Conservation (phyloP, 768 basidiomycete genomes). For the Steccherinum ochraceum region DNA sequence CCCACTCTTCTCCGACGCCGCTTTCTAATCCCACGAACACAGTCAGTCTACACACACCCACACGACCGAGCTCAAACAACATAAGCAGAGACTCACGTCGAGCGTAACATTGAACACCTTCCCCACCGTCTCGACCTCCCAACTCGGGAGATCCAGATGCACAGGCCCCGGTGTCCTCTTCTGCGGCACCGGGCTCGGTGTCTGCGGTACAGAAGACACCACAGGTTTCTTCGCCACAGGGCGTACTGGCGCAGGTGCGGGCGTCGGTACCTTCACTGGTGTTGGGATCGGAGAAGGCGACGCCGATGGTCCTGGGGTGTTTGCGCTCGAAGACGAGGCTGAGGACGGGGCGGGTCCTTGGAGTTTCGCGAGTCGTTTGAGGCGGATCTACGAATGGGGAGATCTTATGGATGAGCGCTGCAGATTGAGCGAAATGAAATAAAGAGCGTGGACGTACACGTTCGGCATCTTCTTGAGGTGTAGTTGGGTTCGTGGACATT, state of each 20-base stretch:
- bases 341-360: conserved; percentile 38
- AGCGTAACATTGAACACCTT: conserved; percentile 75
- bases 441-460: conserved; percentile 49
- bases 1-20: conserved; percentile 50
- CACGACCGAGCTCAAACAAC: background rate
- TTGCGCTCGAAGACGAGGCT: conserved; percentile 24
- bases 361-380: conserved; percentile 87
- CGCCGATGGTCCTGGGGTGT: conserved; percentile 32
- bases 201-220: conserved; percentile 12
- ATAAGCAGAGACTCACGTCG: conserved; percentile 43
- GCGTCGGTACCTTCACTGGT: conserved; percentile 22
- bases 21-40: conserved; percentile 38
- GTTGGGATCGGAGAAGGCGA: conserved; percentile 31
- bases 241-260: conserved; percentile 16
- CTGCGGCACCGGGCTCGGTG: conserved; percentile 35
- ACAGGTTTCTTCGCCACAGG: conserved; percentile 22
- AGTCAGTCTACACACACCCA: background rate
- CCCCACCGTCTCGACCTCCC: conserved; percentile 71
- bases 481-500: conserved; percentile 17
- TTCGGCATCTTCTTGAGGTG: conserved; percentile 74
- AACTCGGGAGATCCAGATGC: conserved; percentile 50
- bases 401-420: background rate
- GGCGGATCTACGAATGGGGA: conserved; percentile 59
- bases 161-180: conserved; percentile 29
- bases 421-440: background rate